A percentile compares a stretch with the other conserved stretches of the same genome.
Conservation (phyloP, 805 yeast genomes). For the Groenewaldozyma tartarivorans region DNA sequence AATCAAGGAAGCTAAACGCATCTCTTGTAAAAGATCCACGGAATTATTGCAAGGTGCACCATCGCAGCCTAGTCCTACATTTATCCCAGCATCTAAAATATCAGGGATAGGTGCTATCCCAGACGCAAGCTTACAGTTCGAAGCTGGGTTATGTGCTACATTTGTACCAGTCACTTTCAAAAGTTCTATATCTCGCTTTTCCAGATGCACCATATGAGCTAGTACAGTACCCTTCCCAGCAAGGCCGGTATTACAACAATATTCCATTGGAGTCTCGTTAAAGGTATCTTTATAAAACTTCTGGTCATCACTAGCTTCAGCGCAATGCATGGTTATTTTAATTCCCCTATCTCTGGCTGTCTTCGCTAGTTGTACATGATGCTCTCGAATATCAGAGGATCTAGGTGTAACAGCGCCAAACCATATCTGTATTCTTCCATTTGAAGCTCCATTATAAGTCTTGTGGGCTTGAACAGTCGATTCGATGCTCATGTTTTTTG, state of each 20-base stretch:
- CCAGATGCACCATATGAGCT: conserved; percentile 5
- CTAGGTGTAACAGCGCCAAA: too few species aligned
- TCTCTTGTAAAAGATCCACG: conserved; percentile 3
- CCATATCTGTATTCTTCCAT: too few species aligned
- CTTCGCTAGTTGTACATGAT: too few species aligned
- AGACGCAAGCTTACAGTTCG: conserved; percentile 5
- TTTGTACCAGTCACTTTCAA: conserved; percentile 3
- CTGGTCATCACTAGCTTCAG: too few species aligned
- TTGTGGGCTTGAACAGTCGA: too few species aligned
- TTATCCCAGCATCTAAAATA: neutral
- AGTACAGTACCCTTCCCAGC: conserved; percentile 4
- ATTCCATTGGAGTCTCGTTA: conserved; percentile 5
- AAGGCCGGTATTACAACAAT: conserved; percentile 4
- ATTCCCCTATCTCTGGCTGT: too few species aligned
- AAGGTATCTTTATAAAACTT: neutral
- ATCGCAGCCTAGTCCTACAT: conserved; percentile 6
- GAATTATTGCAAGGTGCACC: conserved; percentile 5
- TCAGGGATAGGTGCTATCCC: conserved; percentile 6
- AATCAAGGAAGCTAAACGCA: conserved; percentile 5
- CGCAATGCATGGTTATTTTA: too few species aligned
- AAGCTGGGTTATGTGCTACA: conserved; percentile 6
- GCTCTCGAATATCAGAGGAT: too few species aligned
- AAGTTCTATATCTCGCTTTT: conserved; percentile 1
- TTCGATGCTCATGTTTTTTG: too few species aligned
- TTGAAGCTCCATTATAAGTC: too few species aligned